Conservation (phyloP, 164 flowering plant genomes). For the Aristolochia contorta region DNA sequence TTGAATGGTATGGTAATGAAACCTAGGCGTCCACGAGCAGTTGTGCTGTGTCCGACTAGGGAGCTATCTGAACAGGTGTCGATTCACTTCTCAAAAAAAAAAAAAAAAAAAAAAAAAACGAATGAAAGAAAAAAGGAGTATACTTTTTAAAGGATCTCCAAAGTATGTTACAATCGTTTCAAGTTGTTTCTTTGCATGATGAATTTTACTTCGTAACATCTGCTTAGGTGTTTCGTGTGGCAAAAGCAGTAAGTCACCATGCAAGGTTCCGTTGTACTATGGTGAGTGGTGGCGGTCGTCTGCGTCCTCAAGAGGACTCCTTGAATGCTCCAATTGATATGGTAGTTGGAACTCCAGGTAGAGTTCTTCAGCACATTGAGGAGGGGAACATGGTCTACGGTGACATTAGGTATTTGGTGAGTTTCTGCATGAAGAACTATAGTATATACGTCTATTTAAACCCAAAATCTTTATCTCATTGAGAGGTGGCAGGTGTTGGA, state of each 20-base stretch:
- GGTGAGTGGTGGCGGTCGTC: slow-evolving; percentile 94
- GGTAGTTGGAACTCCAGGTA: slow-evolving; percentile 98
- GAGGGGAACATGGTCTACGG: slow-evolving; percentile 94
- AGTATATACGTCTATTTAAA: not conserved
- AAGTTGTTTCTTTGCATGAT: not conserved
- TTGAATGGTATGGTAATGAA: slow-evolving; percentile 59
- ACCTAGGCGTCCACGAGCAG: slow-evolving; percentile 94
- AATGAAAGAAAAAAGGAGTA: too few relatives aligned
- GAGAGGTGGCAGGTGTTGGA: slow-evolving; percentile 59
- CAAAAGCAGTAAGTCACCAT: slow-evolving; percentile 91
- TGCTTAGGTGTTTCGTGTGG: slow-evolving; percentile 78
- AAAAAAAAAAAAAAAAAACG: not conserved
- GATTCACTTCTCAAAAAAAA: not conserved
- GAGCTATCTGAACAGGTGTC: slow-evolving; percentile 91
- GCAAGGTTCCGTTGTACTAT: slow-evolving; percentile 84
- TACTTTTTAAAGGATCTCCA: too few relatives aligned
- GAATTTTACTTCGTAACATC: not conserved
- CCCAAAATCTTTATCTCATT: not conserved
- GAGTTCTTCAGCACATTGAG: slow-evolving; percentile 93
- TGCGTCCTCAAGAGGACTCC: slow-evolving; percentile 91
- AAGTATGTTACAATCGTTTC: not conserved
- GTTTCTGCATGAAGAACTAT: slow-evolving; percentile 9
- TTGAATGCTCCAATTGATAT: slow-evolving; percentile 74
- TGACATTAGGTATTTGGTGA: slow-evolving; percentile 85
- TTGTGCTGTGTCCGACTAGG: slow-evolving; percentile 90